phyloP scores from a whole-genome alignment of 805 yeast genomes.

The Candida ovalis region DNA sequence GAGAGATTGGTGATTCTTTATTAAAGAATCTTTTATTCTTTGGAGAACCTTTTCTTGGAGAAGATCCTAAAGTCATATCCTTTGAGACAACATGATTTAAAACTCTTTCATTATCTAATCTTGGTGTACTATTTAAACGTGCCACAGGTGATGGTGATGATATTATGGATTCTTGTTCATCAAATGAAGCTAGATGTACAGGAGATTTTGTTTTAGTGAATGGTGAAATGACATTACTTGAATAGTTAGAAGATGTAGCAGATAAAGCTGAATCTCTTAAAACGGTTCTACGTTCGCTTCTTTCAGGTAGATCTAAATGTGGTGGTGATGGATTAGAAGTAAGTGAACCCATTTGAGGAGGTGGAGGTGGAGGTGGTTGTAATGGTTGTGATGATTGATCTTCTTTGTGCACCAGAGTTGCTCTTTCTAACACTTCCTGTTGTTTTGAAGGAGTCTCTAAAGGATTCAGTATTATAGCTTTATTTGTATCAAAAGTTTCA shows the following conservation, averaged over 20 bases:
- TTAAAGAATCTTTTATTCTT: slow-evolving; percentile 13
- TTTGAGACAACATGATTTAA: slow-evolving; percentile 8
- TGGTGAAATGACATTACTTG: slow-evolving; percentile 2
- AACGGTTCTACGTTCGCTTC: slow-evolving; percentile 22
- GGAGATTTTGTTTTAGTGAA: slow-evolving; percentile 8
- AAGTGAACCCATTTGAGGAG: too few species aligned
- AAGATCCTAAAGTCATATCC: slow-evolving; percentile 27
- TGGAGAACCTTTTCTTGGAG: slow-evolving; percentile 30
- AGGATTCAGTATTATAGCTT: slow-evolving; percentile 15
- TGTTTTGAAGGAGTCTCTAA: slow-evolving; percentile 23
- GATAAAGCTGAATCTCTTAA: slow-evolving; percentile 12
- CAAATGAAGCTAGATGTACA: not conserved
- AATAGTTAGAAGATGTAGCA: slow-evolving; percentile 13
- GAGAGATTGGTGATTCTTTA: slow-evolving; percentile 15
- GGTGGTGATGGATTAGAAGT: too few species aligned
- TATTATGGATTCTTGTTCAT: not conserved
- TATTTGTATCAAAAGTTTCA: not conserved
- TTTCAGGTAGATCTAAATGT: slow-evolving; percentile 22
- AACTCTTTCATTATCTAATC: not conserved
- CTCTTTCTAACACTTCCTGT: slow-evolving; percentile 15
- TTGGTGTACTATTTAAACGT: not conserved
- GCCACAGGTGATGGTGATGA: slow-evolving; percentile 2
- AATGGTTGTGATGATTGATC: not conserved
- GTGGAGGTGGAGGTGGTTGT: slow-evolving; percentile 9
- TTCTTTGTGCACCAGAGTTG: not conserved